Evolutionary conservation across 2,329 filamentous ascomycete species (phyloP).

Genomic region (Sarocladium strictum): DNA sequence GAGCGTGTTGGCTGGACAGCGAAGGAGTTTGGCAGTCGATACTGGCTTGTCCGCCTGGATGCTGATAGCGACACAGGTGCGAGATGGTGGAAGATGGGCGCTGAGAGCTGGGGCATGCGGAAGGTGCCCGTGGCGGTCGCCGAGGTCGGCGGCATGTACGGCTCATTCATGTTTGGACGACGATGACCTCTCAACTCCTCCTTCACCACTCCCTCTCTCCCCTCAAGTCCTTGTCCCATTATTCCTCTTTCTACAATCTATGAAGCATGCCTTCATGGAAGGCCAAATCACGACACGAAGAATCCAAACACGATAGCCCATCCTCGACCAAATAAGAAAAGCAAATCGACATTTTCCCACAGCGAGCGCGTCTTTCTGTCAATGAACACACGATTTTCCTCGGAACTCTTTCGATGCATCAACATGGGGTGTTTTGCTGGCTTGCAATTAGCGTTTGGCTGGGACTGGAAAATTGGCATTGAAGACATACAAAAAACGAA

Average conservation of each 20-base stretch:
- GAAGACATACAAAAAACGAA: not conserved
- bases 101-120: constrained; percentile 77
- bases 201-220: not conserved
- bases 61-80: constrained; percentile 39
- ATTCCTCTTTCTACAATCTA: not conserved
- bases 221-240: not conserved
- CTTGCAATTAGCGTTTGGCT: not conserved
- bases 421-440: constrained; percentile 5
- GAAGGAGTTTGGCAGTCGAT: constrained; percentile 60
- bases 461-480: not conserved
- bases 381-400: not conserved
- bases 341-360: not conserved
- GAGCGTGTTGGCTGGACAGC: constrained; percentile 62
- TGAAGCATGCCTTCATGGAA: not conserved
- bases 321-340: not conserved
- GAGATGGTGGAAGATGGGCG: constrained; percentile 78
- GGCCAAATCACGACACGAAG: not conserved
- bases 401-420: not conserved
- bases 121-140: constrained; percentile 89
- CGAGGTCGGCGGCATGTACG: constrained; percentile 92
- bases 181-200: constrained; percentile 20
- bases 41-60: constrained; percentile 59
- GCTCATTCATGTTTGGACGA: constrained; percentile 60
- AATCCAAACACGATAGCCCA: not conserved
- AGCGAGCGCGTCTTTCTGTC: constrained; percentile 1